Base-by-base conservation (phyloP, 192 early-diverging fungal genomes). In the Backusella morwellensis region DNA sequence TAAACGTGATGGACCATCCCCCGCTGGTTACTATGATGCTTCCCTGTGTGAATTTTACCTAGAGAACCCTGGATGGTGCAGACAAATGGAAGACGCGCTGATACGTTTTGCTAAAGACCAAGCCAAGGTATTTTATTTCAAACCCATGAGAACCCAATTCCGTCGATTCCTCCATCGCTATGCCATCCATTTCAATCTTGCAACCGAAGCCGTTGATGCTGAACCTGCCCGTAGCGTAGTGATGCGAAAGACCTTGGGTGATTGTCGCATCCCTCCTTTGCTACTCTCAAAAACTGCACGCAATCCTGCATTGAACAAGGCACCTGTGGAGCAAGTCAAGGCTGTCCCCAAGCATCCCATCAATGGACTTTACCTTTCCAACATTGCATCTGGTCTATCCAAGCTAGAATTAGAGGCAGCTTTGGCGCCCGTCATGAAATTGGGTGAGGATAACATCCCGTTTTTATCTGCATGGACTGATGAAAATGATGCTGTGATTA, bases 81-180 rank as follows among this genome's bases (percentile, higher is more conserved):
- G 88, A 70, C 84, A 86, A 47, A 88, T 95, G 47, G 96, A 97
- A 82, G 78, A 82, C 32, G 79, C 76, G 44, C 73, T 95, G 26
- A 85, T 84, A 1, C 87, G 86, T 3, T 95, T 95, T 63, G 83
- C 84, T 94, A 29, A 78, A 74, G 9, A 70, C 79, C 1, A 32
- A 78, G 11, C 85, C n/a, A 26, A 63, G 56, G 26, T 14, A 23
- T 78, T 93, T 34, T 82, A 92, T 47, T 92, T 96, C 74, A 82
- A 90, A 35, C 88, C 91, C 11, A 91, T 91, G 88, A 93, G 92
- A 71, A 78, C 75, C 7, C 78, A 83, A 41, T 83, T 82, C 68
- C 92, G 93, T 54, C 85, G 87, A 72, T 91, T 96, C 79, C 77
- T 96, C 34, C 90, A 93, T 66, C 90, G 88, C 11, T 83, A 97